These are phyloP conservation scores for Chlorella ohadii DNA, from an alignment of 139 green algal genomes.

Conservation along the genomic window DNA sequence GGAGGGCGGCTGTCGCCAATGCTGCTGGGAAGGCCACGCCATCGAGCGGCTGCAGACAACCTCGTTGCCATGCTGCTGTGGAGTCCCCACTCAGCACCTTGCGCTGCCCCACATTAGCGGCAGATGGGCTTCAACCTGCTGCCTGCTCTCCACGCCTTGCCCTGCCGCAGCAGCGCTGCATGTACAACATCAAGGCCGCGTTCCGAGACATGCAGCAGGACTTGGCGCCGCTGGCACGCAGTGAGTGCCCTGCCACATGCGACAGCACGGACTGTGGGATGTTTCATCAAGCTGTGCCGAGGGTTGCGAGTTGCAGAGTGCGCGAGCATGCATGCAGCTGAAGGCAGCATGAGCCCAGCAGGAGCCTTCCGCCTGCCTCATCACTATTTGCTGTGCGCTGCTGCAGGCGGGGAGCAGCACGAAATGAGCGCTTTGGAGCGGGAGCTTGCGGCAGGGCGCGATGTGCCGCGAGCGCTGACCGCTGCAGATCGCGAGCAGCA, in stretches of 20 bases:
- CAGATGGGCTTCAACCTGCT: neutral
- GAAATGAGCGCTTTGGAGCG: constrained; percentile 26
- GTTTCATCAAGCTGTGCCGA: too few species aligned
- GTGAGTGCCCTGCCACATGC: neutral
- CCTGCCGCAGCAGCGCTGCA: constrained; percentile 51
- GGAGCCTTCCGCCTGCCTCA: too few species aligned
- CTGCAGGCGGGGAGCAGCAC: neutral
- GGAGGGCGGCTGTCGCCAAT: neutral
- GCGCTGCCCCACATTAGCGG: too few species aligned
- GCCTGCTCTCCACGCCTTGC: neutral
- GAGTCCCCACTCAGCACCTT: too few species aligned
- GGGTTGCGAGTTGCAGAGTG: too few species aligned
- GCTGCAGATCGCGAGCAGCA: constrained; percentile 11
- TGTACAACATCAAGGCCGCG: constrained; percentile 53
- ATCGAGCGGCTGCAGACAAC: too few species aligned
- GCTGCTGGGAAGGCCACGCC: too few species aligned
- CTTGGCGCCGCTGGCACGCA: constrained; percentile 53
- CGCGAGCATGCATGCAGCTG: too few species aligned
- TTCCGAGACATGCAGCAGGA: constrained; percentile 62
- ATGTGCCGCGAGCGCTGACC: neutral
- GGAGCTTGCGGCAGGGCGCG: constrained; percentile 23
- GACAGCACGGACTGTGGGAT: too few species aligned
- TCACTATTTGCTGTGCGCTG: too few species aligned
- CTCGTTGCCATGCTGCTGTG: too few species aligned
- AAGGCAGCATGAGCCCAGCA: too few species aligned